These are phyloP conservation scores for Rhodotorula glutinis DNA, from an alignment of 1,284 basidiomycete genomes.

Conservation along the genomic window DNA sequence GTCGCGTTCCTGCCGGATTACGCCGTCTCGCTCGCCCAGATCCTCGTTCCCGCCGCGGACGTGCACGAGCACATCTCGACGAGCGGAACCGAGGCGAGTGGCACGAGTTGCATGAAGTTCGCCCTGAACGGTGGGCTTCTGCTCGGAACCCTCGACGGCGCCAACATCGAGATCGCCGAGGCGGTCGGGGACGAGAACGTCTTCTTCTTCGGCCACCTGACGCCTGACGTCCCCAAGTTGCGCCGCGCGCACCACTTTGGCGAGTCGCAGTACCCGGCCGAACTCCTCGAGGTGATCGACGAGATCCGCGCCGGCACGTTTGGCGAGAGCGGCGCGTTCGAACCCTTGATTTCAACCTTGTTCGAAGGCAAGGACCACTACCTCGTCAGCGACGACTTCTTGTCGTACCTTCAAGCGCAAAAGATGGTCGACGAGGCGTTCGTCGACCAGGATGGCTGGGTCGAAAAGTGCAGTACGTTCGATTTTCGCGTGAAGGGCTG, in stretches of 20 bases:
- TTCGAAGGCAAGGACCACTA: slow-evolving; percentile 41
- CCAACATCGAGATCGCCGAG: slow-evolving; percentile 92
- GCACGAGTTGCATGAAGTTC: slow-evolving; percentile 72
- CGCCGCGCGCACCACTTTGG: slow-evolving; percentile 35
- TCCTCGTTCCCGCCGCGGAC: slow-evolving; percentile 85
- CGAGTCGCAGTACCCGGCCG: slow-evolving; percentile 26
- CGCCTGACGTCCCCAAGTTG: slow-evolving; percentile 30
- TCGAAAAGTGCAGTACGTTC: slow-evolving; percentile 74
- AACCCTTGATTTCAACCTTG: slow-evolving; percentile 38
- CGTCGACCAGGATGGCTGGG: slow-evolving; percentile 69
- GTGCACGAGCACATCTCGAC: slow-evolving; percentile 91
- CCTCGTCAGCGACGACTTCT: slow-evolving; percentile 76
- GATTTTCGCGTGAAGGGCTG: too few species aligned
- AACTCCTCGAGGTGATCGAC: slow-evolving; percentile 41
- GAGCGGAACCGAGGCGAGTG: slow-evolving; percentile 71
- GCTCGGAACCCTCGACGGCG: slow-evolving; percentile 62
- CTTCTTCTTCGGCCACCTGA: slow-evolving; percentile 55
- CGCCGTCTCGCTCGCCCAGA: slow-evolving; percentile 38
- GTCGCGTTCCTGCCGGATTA: slow-evolving; percentile 80
- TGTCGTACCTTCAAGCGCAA: slow-evolving; percentile 75
- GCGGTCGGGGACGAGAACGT: slow-evolving; percentile 69
- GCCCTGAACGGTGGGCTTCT: slow-evolving; percentile 83
- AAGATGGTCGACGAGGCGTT: slow-evolving; percentile 82
- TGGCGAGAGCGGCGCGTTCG: slow-evolving; percentile 38
- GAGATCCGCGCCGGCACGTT: slow-evolving; percentile 40